These are phyloP conservation scores for Lumnitzera racemosa DNA, from an alignment of 345 rosid species.

Conservation along the genomic window DNA sequence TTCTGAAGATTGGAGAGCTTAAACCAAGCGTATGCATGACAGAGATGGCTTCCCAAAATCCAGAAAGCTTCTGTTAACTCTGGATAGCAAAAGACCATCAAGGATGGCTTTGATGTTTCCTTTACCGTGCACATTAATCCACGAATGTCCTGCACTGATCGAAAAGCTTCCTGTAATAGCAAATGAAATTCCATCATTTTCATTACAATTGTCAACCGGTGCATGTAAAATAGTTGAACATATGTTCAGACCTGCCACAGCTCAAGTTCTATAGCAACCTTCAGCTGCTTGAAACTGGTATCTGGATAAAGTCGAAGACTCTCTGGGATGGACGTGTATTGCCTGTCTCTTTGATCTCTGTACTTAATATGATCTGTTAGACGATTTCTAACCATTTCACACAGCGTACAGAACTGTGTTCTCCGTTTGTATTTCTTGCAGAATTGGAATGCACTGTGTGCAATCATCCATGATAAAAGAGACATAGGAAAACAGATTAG, in stretches of 20 bases:
- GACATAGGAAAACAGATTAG: not conserved
- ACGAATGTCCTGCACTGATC: conserved; percentile 88
- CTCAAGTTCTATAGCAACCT: conserved; percentile 88
- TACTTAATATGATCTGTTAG: conserved; percentile 84
- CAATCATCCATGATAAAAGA: conserved; percentile 68
- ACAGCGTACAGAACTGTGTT: conserved; percentile 87
- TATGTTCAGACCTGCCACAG: conserved; percentile 75
- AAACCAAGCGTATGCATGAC: conserved; percentile 95
- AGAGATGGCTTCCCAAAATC: conserved; percentile 88
- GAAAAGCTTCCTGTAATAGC: conserved; percentile 83
- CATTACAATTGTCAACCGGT: not conserved
- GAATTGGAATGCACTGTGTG: conserved; percentile 94
- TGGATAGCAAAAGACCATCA: conserved; percentile 89
- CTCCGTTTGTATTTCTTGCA: conserved; percentile 93
- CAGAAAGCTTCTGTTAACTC: conserved; percentile 89
- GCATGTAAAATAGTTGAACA: conserved; percentile 3
- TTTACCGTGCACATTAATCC: conserved; percentile 95
- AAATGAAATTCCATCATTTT: not conserved
- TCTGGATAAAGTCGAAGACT: conserved; percentile 89
- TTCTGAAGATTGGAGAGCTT: conserved; percentile 94
- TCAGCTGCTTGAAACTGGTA: conserved; percentile 95
- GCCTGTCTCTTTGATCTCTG: conserved; percentile 97
- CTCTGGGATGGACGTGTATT: conserved; percentile 91
- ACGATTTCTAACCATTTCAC: conserved; percentile 95
- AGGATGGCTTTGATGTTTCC: conserved; percentile 87